Conservation (phyloP, 768 basidiomycete species). For the Infundibulicybe gibba region DNA sequence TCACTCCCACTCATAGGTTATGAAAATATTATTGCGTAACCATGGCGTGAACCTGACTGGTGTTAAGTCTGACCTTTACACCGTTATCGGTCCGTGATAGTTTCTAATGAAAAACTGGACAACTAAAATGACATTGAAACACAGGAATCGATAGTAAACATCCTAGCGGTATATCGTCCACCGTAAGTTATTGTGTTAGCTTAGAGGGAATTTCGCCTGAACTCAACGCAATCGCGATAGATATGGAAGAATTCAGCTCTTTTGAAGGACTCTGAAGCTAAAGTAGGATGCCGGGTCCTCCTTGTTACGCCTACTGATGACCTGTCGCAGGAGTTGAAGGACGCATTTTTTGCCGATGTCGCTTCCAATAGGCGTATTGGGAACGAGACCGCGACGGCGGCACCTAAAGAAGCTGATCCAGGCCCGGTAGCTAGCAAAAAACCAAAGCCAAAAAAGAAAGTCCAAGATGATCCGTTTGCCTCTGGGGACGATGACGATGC, state of each 20-base stretch:
- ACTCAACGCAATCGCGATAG: slow-evolving; percentile 26
- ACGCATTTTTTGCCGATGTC: slow-evolving; percentile 53
- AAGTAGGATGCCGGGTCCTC: slow-evolving; percentile 32
- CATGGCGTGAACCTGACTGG: slow-evolving; percentile 65
- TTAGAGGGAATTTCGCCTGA: neutral
- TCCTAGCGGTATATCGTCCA: slow-evolving; percentile 66
- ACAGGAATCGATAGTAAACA: slow-evolving; percentile 75
- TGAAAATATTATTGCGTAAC: slow-evolving; percentile 61
- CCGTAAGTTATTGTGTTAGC: slow-evolving; percentile 35
- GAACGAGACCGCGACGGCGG: slow-evolving; percentile 1
- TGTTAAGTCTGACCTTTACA: slow-evolving; percentile 73
- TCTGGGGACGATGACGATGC: slow-evolving; percentile 39
- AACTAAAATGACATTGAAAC: neutral
- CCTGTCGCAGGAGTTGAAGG: slow-evolving; percentile 50
- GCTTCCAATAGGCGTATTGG: slow-evolving; percentile 24
- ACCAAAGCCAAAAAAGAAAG: slow-evolving; percentile 42
- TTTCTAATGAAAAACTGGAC: too few relatives aligned
- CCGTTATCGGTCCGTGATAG: slow-evolving; percentile 42
- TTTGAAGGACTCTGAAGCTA: slow-evolving; percentile 56
- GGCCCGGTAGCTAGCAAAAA: slow-evolving; percentile 30
- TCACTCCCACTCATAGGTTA: slow-evolving; percentile 40
- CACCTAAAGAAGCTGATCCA: slow-evolving; percentile 7
- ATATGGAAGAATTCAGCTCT: slow-evolving; percentile 66
- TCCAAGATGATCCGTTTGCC: slow-evolving; percentile 53
- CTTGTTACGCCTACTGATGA: neutral